Evolutionary conservation across 2,329 filamentous ascomycete species (phyloP).

Genomic region (Daldinia sp.): DNA sequence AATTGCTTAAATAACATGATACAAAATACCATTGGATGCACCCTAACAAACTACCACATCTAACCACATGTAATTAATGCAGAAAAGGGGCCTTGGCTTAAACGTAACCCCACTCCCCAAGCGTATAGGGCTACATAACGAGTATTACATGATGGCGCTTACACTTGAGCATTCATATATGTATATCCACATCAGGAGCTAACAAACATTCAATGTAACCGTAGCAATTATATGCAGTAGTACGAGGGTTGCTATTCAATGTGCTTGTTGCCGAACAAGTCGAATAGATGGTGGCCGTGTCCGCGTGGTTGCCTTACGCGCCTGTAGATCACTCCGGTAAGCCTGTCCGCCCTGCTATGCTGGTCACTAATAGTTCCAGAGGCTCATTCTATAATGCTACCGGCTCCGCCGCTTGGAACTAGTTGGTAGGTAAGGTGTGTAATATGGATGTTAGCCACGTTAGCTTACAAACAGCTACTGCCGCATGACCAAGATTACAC

Average conservation of each 20-base stretch:
- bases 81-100: background rate
- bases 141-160: background rate
- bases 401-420: background rate
- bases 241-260: background rate
- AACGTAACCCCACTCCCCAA: background rate
- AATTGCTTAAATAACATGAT: background rate
- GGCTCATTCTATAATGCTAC: conserved; percentile 25
- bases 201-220: background rate
- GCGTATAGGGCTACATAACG: conserved; percentile 1
- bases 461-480: background rate
- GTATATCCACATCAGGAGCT: background rate
- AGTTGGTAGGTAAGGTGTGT: too few species aligned
- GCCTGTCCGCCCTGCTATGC: conserved; percentile 31
- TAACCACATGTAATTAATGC: background rate
- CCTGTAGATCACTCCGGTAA: conserved; percentile 30
- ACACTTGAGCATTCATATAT: background rate
- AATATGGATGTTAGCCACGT: background rate
- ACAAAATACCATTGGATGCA: background rate
- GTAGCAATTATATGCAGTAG: background rate
- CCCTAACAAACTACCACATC: background rate
- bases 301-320: conserved; percentile 36
- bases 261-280: background rate
- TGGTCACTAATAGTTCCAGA: conserved; percentile 19
- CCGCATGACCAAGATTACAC: background rate
- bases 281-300: background rate